These are phyloP conservation scores for Mycena alexandri DNA, from an alignment of 768 basidiomycete genomes.

Conservation along the genomic window DNA sequence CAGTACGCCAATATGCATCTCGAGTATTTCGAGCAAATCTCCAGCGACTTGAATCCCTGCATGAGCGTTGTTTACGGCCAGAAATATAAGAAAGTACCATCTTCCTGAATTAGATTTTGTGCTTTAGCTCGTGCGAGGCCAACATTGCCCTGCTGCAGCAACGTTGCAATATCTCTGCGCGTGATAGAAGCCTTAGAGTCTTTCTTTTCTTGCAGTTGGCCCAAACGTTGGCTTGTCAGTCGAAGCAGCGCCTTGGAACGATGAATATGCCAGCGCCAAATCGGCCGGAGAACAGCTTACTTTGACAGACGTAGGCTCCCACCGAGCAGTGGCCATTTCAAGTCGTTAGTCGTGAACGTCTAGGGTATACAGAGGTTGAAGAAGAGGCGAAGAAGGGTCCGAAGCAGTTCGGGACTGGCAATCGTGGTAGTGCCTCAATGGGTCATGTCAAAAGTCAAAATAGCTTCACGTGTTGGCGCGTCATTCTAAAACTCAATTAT, in stretches of 20 bases:
- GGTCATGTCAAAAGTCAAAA: no score
- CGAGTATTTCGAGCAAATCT: conserved; percentile 74
- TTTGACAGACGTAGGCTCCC: conserved; percentile 55
- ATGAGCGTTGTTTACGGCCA: background rate
- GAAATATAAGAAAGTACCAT: conserved; percentile 44
- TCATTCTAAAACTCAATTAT: no score
- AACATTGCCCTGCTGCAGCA: conserved; percentile 72
- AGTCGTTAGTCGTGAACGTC: conserved; percentile 29
- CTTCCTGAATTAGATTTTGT: conserved; percentile 74
- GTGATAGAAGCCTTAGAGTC: conserved; percentile 74
- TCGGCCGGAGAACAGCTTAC: conserved; percentile 39
- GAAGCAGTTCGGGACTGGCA: no score
- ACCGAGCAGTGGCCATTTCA: conserved; percentile 35
- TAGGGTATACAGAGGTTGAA: conserved; percentile 29
- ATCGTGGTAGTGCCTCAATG: no score
- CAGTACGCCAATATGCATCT: conserved; percentile 74
- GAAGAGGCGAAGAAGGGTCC: no score
- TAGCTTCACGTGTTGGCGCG: no score
- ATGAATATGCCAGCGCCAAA: conserved; percentile 28
- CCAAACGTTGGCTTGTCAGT: conserved; percentile 72
- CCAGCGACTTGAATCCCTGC: conserved; percentile 48
- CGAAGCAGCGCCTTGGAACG: conserved; percentile 68
- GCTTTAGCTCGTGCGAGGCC: conserved; percentile 79
- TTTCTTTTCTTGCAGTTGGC: conserved; percentile 77
- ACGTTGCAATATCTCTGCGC: conserved; percentile 75